Evolutionary conservation across 768 basidiomycete species (phyloP).

Genomic region (Phaeotremella skinneri): DNA sequence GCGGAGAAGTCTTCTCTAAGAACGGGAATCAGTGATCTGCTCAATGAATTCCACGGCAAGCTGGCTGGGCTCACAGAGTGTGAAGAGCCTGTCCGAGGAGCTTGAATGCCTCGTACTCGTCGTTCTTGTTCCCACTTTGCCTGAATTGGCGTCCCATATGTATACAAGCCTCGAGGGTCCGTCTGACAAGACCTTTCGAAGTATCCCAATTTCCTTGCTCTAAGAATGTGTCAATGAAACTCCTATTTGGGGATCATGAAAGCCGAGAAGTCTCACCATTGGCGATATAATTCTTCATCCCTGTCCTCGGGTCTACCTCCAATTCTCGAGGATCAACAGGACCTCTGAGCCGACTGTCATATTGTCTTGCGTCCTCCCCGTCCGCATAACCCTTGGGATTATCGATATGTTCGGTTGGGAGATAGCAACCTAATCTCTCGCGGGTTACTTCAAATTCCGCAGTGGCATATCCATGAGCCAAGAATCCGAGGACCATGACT

Average conservation of each 20-base stretch:
- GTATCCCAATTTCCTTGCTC: slow-evolving; percentile 78
- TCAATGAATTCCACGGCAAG: neutral
- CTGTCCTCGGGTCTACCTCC: slow-evolving; percentile 76
- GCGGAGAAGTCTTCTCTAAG: slow-evolving; percentile 77
- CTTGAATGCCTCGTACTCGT: slow-evolving; percentile 59
- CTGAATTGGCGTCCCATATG: slow-evolving; percentile 67
- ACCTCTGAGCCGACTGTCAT: slow-evolving; percentile 70
- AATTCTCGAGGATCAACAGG: slow-evolving; percentile 82
- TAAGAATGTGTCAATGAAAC: slow-evolving; percentile 4
- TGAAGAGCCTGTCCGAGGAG: slow-evolving; percentile 64
- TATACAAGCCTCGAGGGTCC: slow-evolving; percentile 74
- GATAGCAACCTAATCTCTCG: slow-evolving; percentile 78
- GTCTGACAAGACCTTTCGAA: slow-evolving; percentile 56
- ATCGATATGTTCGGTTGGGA: slow-evolving; percentile 80
- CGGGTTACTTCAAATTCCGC: slow-evolving; percentile 81
- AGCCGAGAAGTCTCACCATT: slow-evolving; percentile 53
- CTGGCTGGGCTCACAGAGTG: slow-evolving; percentile 25
- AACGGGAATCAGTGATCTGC: slow-evolving; percentile 7
- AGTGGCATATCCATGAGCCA: slow-evolving; percentile 63
- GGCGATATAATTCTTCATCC: slow-evolving; percentile 85
- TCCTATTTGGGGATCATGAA: no score
- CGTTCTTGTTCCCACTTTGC: slow-evolving; percentile 53
- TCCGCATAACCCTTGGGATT: slow-evolving; percentile 84
- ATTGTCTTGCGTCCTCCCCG: slow-evolving; percentile 75
- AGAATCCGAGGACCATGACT: slow-evolving; percentile 85